Evolutionary conservation across 2,329 filamentous ascomycete genomes (phyloP).

Genomic region (Cladosporium sp.): DNA sequence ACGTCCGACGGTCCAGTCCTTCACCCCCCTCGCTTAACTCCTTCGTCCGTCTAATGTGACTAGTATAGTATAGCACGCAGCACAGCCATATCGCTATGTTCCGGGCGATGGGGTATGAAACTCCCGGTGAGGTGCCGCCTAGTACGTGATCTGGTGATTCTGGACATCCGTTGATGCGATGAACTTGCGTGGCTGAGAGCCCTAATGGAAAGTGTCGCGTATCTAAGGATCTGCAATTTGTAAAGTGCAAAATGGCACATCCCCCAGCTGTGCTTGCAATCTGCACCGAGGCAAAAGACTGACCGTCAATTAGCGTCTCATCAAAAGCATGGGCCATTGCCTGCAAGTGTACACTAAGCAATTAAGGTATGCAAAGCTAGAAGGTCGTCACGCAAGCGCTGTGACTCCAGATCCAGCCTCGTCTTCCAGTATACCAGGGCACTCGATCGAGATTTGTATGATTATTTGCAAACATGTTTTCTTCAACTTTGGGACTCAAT

Average conservation of each 20-base stretch:
- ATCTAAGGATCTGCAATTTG: neutral
- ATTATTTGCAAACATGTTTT: neutral
- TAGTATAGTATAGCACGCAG: neutral
- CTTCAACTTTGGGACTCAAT: neutral
- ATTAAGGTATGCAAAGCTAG: neutral
- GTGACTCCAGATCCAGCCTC: neutral
- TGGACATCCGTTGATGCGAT: neutral
- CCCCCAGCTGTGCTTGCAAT: neutral
- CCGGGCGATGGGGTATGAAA: neutral
- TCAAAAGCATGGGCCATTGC: neutral
- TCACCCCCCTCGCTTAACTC: neutral
- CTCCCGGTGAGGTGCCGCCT: neutral
- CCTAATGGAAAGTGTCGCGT: too few species aligned
- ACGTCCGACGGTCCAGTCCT: neutral
- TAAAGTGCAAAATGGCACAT: neutral
- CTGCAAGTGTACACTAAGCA: neutral
- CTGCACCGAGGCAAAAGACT: neutral
- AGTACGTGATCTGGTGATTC: neutral
- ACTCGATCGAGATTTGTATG: neutral
- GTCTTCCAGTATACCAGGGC: neutral
- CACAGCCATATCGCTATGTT: neutral
- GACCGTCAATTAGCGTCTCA: conserved; percentile 1
- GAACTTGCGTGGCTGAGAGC: neutral
- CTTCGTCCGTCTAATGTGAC: neutral
- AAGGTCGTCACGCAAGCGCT: neutral